Base-by-base conservation (phyloP, 2,329 filamentous ascomycete species). In the Xylaria sp. region DNA sequence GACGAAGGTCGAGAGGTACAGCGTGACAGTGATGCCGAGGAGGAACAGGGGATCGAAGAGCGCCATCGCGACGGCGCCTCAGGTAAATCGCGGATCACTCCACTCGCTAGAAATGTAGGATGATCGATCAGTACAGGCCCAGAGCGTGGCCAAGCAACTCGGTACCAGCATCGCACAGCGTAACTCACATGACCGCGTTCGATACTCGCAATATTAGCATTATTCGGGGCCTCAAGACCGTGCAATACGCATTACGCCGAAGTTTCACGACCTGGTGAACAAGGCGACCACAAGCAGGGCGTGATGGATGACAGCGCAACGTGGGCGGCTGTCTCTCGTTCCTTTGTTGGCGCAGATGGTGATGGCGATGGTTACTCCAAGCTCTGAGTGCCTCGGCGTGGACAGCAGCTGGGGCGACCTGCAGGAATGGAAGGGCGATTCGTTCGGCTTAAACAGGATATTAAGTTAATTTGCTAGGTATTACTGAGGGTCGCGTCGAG, bases 1-100 rank as follows among this genome's bases (percentile, higher is more conserved):
- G 62, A 99, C 87, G 72, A 99, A 99, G 63, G 93, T 92, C 63
- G 86, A 89, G 50, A 99, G 83, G 78, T 97, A 99, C 63, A 91
- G 79, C 65, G 97, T 83, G 68, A 97, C 86, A 72, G 92, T 70
- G 68, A 96, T 80, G 73, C 93, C 93, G 70, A 96, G 85, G 66
- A 97, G 78, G 73, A 96, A 96, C 67, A 93, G 90, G 68, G 88
- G 88, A 70, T 83, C 85, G 67, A 87, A 77, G 68, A 87, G 81
- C 71, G 85, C 84, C 85, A 88, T 88, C 67, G 68, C 72, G 71
- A 67, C 55, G 59, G 62, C 67, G 63, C 63, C 65, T 69, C 61
- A 59, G 59, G 62, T 65, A 67, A 61, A 65, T 67, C 65, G 67
- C 65, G 67, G 67, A 59, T 67, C 65, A 66, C 65, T 64, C 65